Evolutionary conservation across 257 asterid genomes (phyloP), one percentile per base, ranked within the genome.

Genomic region (Solanum microdontum): DNA sequence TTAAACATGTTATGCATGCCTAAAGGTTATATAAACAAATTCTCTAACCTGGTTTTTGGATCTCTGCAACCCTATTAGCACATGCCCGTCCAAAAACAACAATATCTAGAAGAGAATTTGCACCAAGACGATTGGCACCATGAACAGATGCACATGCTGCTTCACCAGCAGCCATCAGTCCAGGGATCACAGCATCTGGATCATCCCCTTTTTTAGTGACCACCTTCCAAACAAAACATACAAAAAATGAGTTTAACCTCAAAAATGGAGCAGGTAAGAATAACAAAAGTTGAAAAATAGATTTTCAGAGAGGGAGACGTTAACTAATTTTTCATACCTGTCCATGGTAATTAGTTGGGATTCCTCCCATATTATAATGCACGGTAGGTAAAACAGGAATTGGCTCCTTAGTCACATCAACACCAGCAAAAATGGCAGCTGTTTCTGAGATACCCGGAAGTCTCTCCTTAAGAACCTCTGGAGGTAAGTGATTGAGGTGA

Each of bases 131-230:
- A 90, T 97, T 97, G 91, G 99, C 99, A 21, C 99, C 99, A 37
- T 97, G 99, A 87, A 97, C 99, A 36, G 99, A 97, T 84, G 98
- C 99, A 89, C 99, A 95, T 70, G 99, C 98, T 87, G 99, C 98
- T 91, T 97, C 99, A 72, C 99, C 99, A 89, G 98, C 98, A 92
- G 99, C 99, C 92, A 94, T 93, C 60, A 97, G 92, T 43, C 99
- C 99, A 73, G 98, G 98, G 87, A 95, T 70, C 82, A 94, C 91
- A 73, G 93, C 82, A 90, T 97, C 99, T 62, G 98, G 94, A 91
- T 97, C 87, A 83, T 91, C 90, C 66, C 93, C 98, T 91, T 92
- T 93, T 91, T 92, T 88, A 62, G 97, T 93, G 87, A 97, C 95
- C 83, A 92, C 99, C 99, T 97, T 89, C 80, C 90, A 32, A 88